Evolutionary conservation across 1,284 basidiomycete species (phyloP).

Genomic region (Boletus subluridellus): DNA sequence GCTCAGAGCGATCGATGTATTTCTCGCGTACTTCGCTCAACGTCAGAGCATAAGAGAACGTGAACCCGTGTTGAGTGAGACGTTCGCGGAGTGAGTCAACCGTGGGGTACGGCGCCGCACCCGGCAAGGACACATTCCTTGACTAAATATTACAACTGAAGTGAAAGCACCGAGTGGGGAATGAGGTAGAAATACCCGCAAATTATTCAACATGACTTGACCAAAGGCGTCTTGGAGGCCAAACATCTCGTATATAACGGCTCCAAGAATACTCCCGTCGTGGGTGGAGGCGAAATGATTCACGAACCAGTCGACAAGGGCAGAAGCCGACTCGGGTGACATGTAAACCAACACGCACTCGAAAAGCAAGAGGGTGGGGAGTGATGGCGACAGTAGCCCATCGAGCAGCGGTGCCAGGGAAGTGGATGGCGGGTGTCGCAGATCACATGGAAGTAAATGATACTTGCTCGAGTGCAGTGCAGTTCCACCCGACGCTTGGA

Average conservation of each 20-base stretch:
- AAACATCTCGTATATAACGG: conserved; percentile 88
- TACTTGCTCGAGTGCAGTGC: conserved; percentile 65
- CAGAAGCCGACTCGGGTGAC: conserved; percentile 53
- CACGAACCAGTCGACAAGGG: conserved; percentile 74
- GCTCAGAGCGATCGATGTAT: conserved; percentile 53
- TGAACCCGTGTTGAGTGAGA: conserved; percentile 58
- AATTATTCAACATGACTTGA: conserved; percentile 81
- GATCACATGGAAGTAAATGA: conserved; percentile 71
- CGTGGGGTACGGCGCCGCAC: conserved; percentile 55
- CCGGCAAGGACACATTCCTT: conserved; percentile 72
- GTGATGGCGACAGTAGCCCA: conserved; percentile 53
- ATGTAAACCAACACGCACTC: conserved; percentile 95
- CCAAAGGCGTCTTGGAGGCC: conserved; percentile 82
- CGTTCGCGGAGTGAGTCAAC: conserved; percentile 53
- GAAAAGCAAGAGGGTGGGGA: conserved; percentile 81
- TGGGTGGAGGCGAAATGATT: conserved; percentile 43
- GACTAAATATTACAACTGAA: conserved; percentile 43
- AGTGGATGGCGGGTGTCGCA: conserved; percentile 52
- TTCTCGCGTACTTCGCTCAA: conserved; percentile 48
- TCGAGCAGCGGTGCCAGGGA: conserved; percentile 41
- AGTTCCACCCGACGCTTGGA: conserved; percentile 65
- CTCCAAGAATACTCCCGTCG: conserved; percentile 40
- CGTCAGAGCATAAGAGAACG: conserved; percentile 18
- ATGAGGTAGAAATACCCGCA: conserved; percentile 52
- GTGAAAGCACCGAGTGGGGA: neutral